Conservation (phyloP, 2,329 filamentous ascomycete genomes). For the Lecanicillium sp. region DNA sequence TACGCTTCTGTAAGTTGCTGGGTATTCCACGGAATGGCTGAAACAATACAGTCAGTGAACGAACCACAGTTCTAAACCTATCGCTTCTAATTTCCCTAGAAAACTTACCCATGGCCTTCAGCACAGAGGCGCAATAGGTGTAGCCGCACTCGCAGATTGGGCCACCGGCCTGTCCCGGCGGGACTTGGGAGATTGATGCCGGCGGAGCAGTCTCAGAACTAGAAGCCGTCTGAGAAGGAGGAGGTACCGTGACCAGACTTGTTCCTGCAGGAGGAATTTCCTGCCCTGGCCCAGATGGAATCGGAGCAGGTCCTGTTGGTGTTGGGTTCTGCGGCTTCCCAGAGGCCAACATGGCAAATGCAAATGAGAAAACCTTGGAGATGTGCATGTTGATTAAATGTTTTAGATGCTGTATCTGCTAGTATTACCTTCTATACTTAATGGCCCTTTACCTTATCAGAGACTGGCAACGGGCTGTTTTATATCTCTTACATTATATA, state of each 20-base stretch:
- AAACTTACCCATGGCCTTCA: conserved; percentile 27
- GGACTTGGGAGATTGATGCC: conserved; percentile 10
- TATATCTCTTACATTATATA: no score
- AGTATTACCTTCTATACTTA: no score
- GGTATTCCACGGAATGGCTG: conserved; percentile 25
- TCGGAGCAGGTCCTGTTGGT: conserved; percentile 8
- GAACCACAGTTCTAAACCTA: neutral
- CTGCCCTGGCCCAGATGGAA: conserved; percentile 9
- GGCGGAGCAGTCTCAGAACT: conserved; percentile 1
- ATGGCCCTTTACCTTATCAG: no score
- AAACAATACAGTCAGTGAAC: conserved; percentile 1
- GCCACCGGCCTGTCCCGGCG: conserved; percentile 12
- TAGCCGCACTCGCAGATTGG: conserved; percentile 32
- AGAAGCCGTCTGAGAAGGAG: conserved; percentile 12
- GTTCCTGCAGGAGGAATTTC: conserved; percentile 5
- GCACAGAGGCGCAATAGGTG: conserved; percentile 31
- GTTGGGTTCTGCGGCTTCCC: conserved; percentile 14
- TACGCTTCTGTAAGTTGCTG: conserved; percentile 25
- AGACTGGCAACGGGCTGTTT: no score
- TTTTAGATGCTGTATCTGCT: no score
- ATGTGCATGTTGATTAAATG: conserved; percentile 1
- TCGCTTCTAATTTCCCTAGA: no score
- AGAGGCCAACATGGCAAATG: conserved; percentile 4
- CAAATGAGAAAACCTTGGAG: conserved; percentile 3
- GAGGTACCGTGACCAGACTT: conserved; percentile 15